Percentiles rank a stretch among this genome's conserved stretches.
These are phyloP conservation scores for Saturnispora gosingensis DNA, from an alignment of 805 yeast species.

Conservation along the genomic window DNA sequence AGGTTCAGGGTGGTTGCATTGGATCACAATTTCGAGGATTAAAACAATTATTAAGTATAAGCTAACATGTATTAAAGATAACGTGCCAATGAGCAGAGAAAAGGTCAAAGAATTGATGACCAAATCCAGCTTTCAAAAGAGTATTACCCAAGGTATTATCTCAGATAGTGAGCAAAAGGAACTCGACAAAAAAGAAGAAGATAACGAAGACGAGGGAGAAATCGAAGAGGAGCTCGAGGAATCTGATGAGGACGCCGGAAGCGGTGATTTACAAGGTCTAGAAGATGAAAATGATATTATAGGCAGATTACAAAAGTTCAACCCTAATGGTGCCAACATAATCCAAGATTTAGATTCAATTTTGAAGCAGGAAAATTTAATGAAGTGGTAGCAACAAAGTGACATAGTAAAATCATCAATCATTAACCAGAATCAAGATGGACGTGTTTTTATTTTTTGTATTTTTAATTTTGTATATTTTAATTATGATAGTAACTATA, in stretches of 20 bases:
- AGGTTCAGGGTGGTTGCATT: slow-evolving; percentile 74
- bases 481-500: slow-evolving; percentile 1
- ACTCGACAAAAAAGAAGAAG: slow-evolving; percentile 17
- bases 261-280: slow-evolving; percentile 26
- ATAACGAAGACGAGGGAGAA: slow-evolving; percentile 18
- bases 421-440: neutral
- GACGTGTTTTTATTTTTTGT: neutral
- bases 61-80: slow-evolving; percentile 48
- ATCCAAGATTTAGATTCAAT: slow-evolving; percentile 21
- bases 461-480: neutral
- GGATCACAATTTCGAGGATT: slow-evolving; percentile 50
- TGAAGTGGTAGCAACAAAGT: slow-evolving; percentile 9
- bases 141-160: slow-evolving; percentile 9
- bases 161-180: slow-evolving; percentile 22
- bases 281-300: slow-evolving; percentile 25
- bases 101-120: slow-evolving; percentile 36
- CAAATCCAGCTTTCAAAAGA: slow-evolving; percentile 23
- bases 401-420: neutral
- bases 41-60: slow-evolving; percentile 68
- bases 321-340: slow-evolving; percentile 26
- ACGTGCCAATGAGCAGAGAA: slow-evolving; percentile 35
- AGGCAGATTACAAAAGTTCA: slow-evolving; percentile 29
- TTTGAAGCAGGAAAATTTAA: slow-evolving; percentile 20
- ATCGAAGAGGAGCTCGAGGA: slow-evolving; percentile 7
- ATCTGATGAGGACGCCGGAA: slow-evolving; percentile 29